phyloP scores from a whole-genome alignment of 139 green algal genomes.

The Auxenochlorella pyrenoidosa region DNA sequence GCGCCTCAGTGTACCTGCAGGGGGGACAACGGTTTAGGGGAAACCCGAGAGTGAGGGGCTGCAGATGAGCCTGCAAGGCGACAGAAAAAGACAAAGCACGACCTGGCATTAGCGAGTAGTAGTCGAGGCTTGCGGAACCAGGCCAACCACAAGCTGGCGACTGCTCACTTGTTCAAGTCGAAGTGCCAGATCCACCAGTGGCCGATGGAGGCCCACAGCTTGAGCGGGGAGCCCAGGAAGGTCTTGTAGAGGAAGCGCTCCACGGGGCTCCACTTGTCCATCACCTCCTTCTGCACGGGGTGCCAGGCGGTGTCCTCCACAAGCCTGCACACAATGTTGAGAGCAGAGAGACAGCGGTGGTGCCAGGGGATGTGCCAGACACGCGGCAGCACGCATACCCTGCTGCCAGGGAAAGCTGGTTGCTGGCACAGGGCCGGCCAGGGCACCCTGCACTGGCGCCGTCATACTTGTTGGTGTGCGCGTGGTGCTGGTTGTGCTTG shows the following conservation, averaged over 20 bases:
- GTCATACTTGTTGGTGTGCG: constrained; percentile 96
- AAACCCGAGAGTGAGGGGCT: not conserved
- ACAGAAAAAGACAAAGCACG: too few relatives aligned
- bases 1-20: constrained; percentile 83
- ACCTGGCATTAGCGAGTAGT: too few relatives aligned
- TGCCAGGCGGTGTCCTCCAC: constrained; percentile 96
- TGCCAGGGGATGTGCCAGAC: not conserved
- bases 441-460: too few relatives aligned
- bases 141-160: not conserved
- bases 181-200: constrained; percentile 96
- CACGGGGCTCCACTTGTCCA: constrained; percentile 47
- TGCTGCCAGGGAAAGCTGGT: not conserved
- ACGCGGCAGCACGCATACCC: not conserved
- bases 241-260: constrained; percentile 65
- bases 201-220: constrained; percentile 89
- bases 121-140: too few relatives aligned
- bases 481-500: constrained; percentile 99
- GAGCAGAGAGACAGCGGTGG: not conserved
- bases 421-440: not conserved
- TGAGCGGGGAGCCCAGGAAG: constrained; percentile 91
- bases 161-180: constrained; percentile 78
- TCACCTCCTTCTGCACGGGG: constrained; percentile 74
- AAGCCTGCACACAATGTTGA: constrained; percentile 61
- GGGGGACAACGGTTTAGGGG: constrained; percentile 29
- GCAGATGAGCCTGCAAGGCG: too few relatives aligned